phyloP scores from a whole-genome alignment of 768 basidiomycete species.

The Russula sp. region DNA sequence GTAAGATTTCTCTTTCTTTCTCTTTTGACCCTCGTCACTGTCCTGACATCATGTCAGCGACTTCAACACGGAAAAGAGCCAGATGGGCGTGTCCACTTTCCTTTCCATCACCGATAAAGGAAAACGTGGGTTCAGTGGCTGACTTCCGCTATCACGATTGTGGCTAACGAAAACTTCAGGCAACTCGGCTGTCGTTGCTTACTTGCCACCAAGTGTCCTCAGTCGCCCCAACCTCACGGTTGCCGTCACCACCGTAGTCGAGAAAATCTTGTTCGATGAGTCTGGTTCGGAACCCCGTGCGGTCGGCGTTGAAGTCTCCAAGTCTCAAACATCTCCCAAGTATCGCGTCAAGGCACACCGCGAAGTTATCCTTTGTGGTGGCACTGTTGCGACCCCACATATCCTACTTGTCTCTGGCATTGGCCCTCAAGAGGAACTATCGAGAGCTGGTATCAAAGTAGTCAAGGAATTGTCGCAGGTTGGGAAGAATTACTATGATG shows the following conservation, averaged over 20 bases:
- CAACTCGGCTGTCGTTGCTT: slow-evolving; percentile 14
- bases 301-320: slow-evolving; percentile 16
- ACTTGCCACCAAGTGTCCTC: slow-evolving; percentile 27
- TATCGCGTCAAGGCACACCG: slow-evolving; percentile 14
- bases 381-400: slow-evolving; percentile 30
- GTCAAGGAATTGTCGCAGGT: slow-evolving; percentile 16
- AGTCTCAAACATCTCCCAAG: neutral
- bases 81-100: slow-evolving; percentile 14
- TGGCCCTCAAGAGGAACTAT: slow-evolving; percentile 31
- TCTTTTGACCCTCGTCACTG: neutral
- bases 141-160: neutral
- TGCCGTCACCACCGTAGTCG: slow-evolving; percentile 10
- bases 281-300: slow-evolving; percentile 12
- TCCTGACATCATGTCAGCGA: slow-evolving; percentile 5
- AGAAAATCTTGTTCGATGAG: slow-evolving; percentile 15
- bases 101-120: slow-evolving; percentile 10
- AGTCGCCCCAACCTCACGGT: slow-evolving; percentile 17
- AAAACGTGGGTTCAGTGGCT: neutral
- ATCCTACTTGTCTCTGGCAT: slow-evolving; percentile 38
- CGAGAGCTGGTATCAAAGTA: slow-evolving; percentile 26
- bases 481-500: slow-evolving; percentile 19
- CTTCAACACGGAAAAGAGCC: slow-evolving; percentile 15
- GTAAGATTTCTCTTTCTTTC: neutral
- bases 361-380: slow-evolving; percentile 24
- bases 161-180: slow-evolving; percentile 1